Evolutionary conservation across 106 monocot species (phyloP).

Genomic region (Agapanthus africanus): DNA sequence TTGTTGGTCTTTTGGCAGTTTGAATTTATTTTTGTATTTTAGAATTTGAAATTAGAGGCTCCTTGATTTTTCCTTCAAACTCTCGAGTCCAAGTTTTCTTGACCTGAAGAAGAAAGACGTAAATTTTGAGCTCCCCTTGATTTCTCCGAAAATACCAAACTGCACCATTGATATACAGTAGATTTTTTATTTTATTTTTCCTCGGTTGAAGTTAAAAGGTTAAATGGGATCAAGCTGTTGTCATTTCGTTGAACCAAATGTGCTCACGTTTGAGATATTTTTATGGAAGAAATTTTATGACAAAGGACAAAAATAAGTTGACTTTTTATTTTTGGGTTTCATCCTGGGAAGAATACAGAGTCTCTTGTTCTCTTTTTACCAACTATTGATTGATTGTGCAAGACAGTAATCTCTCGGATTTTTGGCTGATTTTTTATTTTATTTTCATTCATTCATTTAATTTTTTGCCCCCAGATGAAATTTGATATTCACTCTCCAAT

Average conservation of each 20-base stretch:
- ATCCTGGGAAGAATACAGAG: no score
- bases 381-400: background rate
- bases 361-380: no score
- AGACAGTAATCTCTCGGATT: background rate
- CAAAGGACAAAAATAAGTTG: constrained; percentile 2
- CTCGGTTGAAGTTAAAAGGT: no score
- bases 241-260: background rate
- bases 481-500: no score
- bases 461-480: no score
- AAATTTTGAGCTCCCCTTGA: background rate
- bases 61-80: background rate
- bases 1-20: background rate
- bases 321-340: no score
- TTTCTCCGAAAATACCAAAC: background rate
- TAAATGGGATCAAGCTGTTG: no score
- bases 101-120: constrained; percentile 2
- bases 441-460: no score
- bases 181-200: no score
- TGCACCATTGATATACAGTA: no score
- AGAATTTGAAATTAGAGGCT: no score
- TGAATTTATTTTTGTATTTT: background rate
- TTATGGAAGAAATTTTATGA: no score
- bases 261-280: background rate
- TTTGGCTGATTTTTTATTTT: background rate
- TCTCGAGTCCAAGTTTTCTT: constrained; percentile 7